A percentile compares a stretch with the other conserved stretches of the same genome.
phyloP scores from a whole-genome alignment of 2,329 filamentous ascomycete species.

The Aureobasidium sp. region DNA sequence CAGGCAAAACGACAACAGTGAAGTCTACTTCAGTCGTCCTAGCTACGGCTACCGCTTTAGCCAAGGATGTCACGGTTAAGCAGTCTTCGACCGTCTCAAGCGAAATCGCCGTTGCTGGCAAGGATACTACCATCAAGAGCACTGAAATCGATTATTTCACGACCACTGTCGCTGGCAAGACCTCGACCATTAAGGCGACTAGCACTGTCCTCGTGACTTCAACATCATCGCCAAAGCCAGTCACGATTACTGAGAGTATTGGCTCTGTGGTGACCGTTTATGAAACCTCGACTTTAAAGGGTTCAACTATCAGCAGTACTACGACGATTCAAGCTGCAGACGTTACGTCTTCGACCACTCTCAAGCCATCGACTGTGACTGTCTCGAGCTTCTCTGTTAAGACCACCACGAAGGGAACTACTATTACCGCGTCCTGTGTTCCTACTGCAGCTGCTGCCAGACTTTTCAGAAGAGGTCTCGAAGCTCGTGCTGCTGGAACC shows the following conservation, averaged over 20 bases:
- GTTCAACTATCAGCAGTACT: constrained; percentile 23
- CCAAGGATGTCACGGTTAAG: constrained; percentile 13
- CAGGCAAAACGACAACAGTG: constrained; percentile 13
- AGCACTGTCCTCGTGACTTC: constrained; percentile 16
- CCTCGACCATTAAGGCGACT: constrained; percentile 16
- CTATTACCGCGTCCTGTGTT: constrained; percentile 21
- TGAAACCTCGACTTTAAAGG: constrained; percentile 21
- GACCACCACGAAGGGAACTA: constrained; percentile 24
- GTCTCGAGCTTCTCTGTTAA: constrained; percentile 21
- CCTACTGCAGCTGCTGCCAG: constrained; percentile 19
- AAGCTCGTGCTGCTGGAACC: constrained; percentile 16
- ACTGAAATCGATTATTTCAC: constrained; percentile 16
- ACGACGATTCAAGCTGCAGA: constrained; percentile 16
- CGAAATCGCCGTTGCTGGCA: constrained; percentile 13
- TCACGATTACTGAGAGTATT: constrained; percentile 16
- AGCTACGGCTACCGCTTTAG: constrained; percentile 11
- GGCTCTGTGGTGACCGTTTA: constrained; percentile 19
- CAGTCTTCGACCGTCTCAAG: constrained; percentile 5
- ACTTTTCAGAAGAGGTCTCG: constrained; percentile 15
- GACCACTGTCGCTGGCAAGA: constrained; percentile 15
- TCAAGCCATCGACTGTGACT: constrained; percentile 18
- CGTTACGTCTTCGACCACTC: constrained; percentile 19
- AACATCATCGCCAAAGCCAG: constrained; percentile 17
- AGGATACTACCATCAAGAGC: constrained; percentile 14
- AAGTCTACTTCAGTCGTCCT: constrained; percentile 17